A percentile compares a stretch with the other conserved stretches of the same genome.
phyloP scores from a whole-genome alignment of 495 filamentous ascomycete species.

The Penicillium robsamsonii region DNA sequence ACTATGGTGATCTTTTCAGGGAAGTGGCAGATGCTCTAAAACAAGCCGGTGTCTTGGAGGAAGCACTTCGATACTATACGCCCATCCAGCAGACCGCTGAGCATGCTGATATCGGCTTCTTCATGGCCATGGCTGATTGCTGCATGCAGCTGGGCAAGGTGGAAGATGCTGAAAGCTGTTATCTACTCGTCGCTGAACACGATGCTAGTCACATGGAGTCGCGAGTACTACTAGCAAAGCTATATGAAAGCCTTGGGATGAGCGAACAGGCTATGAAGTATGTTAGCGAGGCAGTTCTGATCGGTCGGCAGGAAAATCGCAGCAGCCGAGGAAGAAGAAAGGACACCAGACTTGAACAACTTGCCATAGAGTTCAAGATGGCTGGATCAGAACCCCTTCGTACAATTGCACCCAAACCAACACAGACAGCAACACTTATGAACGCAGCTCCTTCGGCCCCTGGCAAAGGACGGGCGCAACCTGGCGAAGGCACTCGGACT shows the following conservation, averaged over 20 bases:
- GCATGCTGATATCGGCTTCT: slow-evolving; percentile 58
- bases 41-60: slow-evolving; percentile 50
- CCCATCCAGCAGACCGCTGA: slow-evolving; percentile 59
- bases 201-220: slow-evolving; percentile 68
- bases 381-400: slow-evolving; percentile 20
- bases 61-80: slow-evolving; percentile 73
- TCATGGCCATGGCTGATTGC: slow-evolving; percentile 72
- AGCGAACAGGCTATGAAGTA: slow-evolving; percentile 70
- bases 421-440: slow-evolving; percentile 25
- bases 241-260: slow-evolving; percentile 71
- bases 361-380: slow-evolving; percentile 40
- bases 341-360: slow-evolving; percentile 44
- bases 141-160: slow-evolving; percentile 60
- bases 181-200: slow-evolving; percentile 64
- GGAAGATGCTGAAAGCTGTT: slow-evolving; percentile 71
- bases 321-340: slow-evolving; percentile 34
- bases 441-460: slow-evolving; percentile 17
- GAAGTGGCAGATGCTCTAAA: slow-evolving; percentile 69
- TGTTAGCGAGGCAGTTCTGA: slow-evolving; percentile 66
- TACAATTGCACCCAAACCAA: slow-evolving; percentile 30
- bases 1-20: slow-evolving; percentile 74
- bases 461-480: slow-evolving; percentile 17
- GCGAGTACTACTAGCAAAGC: slow-evolving; percentile 70
- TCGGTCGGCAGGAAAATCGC: slow-evolving; percentile 48
- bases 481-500: slow-evolving; percentile 40